phyloP scores from a whole-genome alignment of 441 rosid species.

The Populus trichocarpa region DNA sequence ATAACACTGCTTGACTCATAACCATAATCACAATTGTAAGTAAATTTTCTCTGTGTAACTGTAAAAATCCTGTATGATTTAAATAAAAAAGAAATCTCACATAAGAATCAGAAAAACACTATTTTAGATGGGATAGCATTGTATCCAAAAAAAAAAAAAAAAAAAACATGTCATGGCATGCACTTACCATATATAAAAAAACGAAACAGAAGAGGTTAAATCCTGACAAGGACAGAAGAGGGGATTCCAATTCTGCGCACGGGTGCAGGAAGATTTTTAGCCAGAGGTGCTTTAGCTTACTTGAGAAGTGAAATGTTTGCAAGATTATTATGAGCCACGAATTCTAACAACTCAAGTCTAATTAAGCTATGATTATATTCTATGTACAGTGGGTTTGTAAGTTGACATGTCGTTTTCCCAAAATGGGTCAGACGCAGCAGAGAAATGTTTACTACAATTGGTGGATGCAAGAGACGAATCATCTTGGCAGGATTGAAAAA shows the following conservation, averaged over 20 bases:
- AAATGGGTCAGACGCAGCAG: not conserved
- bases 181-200: not conserved
- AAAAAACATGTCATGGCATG: not conserved
- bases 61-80: too few species aligned
- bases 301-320: not conserved
- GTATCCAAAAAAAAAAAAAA: too few species aligned
- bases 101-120: too few species aligned
- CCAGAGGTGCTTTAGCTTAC: too few species aligned
- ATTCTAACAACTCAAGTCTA: not conserved
- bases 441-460: not conserved
- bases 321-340: not conserved
- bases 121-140: too few species aligned
- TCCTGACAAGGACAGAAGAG: not conserved
- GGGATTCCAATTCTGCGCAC: not conserved
- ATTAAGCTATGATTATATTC: not conserved
- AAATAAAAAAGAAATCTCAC: too few species aligned
- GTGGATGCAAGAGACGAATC: not conserved
- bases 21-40: too few species aligned
- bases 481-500: not conserved
- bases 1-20: too few species aligned
- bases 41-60: too few species aligned
- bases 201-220: not conserved
- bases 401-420: not conserved
- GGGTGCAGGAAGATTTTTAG: not conserved
- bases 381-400: not conserved